Base-by-base conservation (phyloP, 202 grass and related monocot species). In the Bolboschoenoplectus hybrid region DNA sequence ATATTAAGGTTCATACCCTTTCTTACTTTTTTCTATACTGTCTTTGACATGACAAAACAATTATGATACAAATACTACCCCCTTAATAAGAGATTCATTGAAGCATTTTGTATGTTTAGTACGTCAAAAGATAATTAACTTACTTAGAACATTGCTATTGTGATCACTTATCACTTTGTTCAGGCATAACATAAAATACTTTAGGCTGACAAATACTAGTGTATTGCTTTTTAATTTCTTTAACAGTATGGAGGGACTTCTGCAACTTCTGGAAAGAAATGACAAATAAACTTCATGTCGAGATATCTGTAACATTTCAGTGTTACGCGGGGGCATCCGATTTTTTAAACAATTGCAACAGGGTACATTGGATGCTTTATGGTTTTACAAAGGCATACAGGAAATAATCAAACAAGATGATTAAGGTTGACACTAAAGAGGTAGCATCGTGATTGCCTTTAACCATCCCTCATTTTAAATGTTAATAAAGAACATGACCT, bases 261-360 rank as follows among this genome's bases (percentile, higher is more conserved):
- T 52, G 74, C 51, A 78, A 76, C 53, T 76, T 52, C 47, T 35
- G 72, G 26, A 52, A 52, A 76, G 7, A 36, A 38, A 39, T 34
- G 74, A 78, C 19, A 19, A 51, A 46, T 73, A 11, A 73, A 74
- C 12, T 74, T 34, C 71, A 74, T 17, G 51, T 61, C 19, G 55
- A 80, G 53, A 53, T 11, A 43, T 80, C 36, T 4, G 53, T 19
- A 80, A 16, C 50, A 57, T 80, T 74, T 80, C 51, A 79, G 35
- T 20, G 36, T 80, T 75, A 51, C 34, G 46, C 72, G 53, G 47
- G 5, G 26, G 14, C 39, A 70, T 44, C 38, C 39, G 17, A 16
- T 8, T 14, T 71, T 43, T 19, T 71, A 6, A 6, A 1, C 67
- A 45, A 71, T 71, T 44, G 6, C 14, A 71, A 71, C 40, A 71